Evolutionary conservation across 495 filamentous ascomycete species (phyloP), one percentile per base, ranked within the genome.

Genomic region (Lepraria neglecta): DNA sequence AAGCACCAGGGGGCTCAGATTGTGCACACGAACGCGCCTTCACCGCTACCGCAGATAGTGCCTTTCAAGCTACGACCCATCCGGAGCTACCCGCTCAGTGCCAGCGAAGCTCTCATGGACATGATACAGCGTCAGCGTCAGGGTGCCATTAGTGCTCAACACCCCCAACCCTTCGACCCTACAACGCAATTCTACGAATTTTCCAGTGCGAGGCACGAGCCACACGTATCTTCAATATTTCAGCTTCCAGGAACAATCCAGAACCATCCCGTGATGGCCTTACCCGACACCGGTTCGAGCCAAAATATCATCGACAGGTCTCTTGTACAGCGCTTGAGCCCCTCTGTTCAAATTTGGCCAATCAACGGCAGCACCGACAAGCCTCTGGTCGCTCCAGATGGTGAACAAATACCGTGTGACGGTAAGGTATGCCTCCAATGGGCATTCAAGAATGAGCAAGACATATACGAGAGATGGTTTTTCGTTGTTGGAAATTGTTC

Each of bases 231-330:
- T 24, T 30, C 57, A 27, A 11, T 59, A 6, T 59, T 59, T 19
- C 57, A 50, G 33, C 45, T 59, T 42, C 57, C 57, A 12, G 57
- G 57, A 7, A 40, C 31, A 9, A 42, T 59, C 15, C 43, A 51
- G 3, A 59, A 33, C 15, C 35, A 48, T 11, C 42, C 28, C 19
- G 45, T 59, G 6, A 59, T 24, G 17, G 57, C 57, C 21, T 35
- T 59, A 21, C 31, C 57, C 6, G 57, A 59, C 19, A 59, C 57
- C 24, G 57, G 57, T 38, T 51, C 57, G 12, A 42, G 45, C 27
- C 57, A 59, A n/a, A 28, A 59, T 40, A 30, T 59, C 1, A 59
- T 59, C 28, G 57, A 59, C 46, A 48, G 40, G 27, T 38, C 30
- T 15, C 27, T 59, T n/a, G 17, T 59, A 15, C 45, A 51, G 35